A percentile compares a stretch with the other conserved stretches of the same genome.
Conservation (phyloP, 2,329 filamentous ascomycete genomes). For the Sporothrix curviconia region DNA sequence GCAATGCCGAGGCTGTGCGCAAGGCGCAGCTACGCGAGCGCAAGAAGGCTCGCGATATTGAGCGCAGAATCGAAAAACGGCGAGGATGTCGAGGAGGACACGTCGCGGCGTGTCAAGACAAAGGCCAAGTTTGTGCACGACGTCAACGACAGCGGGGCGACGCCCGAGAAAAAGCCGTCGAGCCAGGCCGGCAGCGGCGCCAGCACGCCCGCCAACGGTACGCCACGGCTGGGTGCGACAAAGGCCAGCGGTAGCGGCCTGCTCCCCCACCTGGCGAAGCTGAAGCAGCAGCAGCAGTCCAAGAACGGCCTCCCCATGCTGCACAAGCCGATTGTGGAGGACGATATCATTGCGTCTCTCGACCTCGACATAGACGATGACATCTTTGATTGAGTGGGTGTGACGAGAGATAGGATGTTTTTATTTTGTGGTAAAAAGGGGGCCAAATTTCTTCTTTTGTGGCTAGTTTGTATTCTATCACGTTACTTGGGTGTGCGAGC, state of each 20-base stretch:
- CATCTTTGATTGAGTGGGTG: conserved; percentile 37
- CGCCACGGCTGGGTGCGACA: conserved; percentile 41
- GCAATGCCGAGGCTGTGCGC: conserved; percentile 84
- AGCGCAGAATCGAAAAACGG: conserved; percentile 57
- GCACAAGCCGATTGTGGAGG: conserved; percentile 76
- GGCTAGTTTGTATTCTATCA: not conserved
- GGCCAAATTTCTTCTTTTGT: not conserved
- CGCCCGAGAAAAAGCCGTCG: conserved; percentile 37
- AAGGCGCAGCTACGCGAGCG: conserved; percentile 82
- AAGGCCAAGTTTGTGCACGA: conserved; percentile 63
- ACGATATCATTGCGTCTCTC: conserved; percentile 83
- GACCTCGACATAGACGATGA: conserved; percentile 92
- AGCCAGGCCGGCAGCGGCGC: conserved; percentile 33
- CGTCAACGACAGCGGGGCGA: conserved; percentile 39
- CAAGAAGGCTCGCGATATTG: conserved; percentile 52
- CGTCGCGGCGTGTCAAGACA: conserved; percentile 57
- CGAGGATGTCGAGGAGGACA: conserved; percentile 53
- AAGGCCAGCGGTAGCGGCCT: conserved; percentile 31
- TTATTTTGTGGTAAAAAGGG: not conserved
- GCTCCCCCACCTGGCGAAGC: conserved; percentile 48
- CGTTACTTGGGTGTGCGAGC: not conserved
- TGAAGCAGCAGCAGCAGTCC: conserved; percentile 42
- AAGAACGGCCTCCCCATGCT: conserved; percentile 60
- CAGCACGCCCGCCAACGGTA: conserved; percentile 44
- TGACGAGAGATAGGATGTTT: not conserved